Evolutionary conservation across 768 basidiomycete species (phyloP), one percentile per base, ranked within the genome.

Genomic region (Suillus subluteus): DNA sequence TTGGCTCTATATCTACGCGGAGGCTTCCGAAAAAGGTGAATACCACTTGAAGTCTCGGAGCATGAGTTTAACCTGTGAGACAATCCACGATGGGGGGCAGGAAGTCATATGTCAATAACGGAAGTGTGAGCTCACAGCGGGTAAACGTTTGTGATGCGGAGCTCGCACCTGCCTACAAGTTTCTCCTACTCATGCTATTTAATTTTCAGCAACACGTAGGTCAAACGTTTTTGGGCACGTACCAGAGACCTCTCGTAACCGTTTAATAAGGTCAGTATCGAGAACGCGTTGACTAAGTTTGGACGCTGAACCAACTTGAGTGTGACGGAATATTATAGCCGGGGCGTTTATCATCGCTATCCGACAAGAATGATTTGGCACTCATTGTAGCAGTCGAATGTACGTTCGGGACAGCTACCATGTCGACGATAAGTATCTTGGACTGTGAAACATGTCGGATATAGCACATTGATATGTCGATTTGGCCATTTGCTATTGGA

Each of bases 1-100:
- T 13, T 75, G 62, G 32, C 65, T 86, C 43, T 73, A 70, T 40
- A 85, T 83, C 52, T 69, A 82, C 61, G 74, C 76, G 8, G 69
- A 69, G 41, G 15, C 52, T 21, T 44, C 63, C 40, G 65, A 59
- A 6, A 26, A 41, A 23, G 58, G 69, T 21, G 55, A 71, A 40
- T 46, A 43, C 56, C 8, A 41, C n/a, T 15, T n/a, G 21, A 37
- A 18, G 30, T 21, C 30, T 23, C 48, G n/a, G 4, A n/a, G 11
- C 11, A 23, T 48, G 48, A 23, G 8, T 23, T 13, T n/a, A 50
- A 50, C 23, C n/a, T 46, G 44, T 46, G 44, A 8, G 44, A 46
- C 21, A 21, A 46, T n/a, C 21, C 9, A 3, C 21, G 4, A 11
- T n/a, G 44, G 9, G 9, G 44, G 21, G 8, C 21, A 46, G 21